Base-by-base conservation (phyloP, 805 yeast species). In the Starmerella cellae region DNA sequence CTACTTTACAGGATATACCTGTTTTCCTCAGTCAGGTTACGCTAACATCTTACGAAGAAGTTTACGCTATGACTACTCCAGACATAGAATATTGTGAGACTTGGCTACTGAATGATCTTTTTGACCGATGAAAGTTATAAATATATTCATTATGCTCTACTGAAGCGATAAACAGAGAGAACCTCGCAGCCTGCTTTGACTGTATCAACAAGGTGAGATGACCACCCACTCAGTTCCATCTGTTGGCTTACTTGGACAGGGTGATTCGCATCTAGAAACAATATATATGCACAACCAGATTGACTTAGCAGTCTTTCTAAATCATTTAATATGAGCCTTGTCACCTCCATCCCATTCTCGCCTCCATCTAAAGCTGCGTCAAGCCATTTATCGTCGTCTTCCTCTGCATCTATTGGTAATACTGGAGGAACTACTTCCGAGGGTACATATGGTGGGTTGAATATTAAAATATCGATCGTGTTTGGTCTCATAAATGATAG, bases 371-470 rank as follows among this genome's bases (percentile, higher is more conserved):
- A 68, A 0, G 98, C 98, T 43, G 88, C 61, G 57, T 88, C 95
- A 0, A 91, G 66, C 95, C 96, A 85, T 14, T 66, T 65, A 24
- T 69, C 67, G 17, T 73, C 76, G 9, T 68, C 71, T 3, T 66
- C 67, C 3, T 19, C 33, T 1, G 40, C 16, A 6, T 30, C 39
- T 0, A 50, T 52, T 1, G 44, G 46, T 0, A 91, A 91, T 1
- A 71, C 51, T 0, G 49, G 55, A 0, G 97, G 96, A 0, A 83
- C 80, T 0, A 40, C 35, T 45, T 77, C 85, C 1, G 88, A 82
- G 0, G 98, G 98, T 1, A 91, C 98, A 57, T 91, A 91, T 0
- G 98, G 98, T 0, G 98, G 98, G 55, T 91, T 91, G 62, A 91
- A 91, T 1, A 91, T 67, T 19, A 91, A 63, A 1, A 88, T 44